These are phyloP conservation scores for Akanthomyces dipterigenus DNA, from an alignment of 2,329 filamentous ascomycete species.

Conservation along the genomic window DNA sequence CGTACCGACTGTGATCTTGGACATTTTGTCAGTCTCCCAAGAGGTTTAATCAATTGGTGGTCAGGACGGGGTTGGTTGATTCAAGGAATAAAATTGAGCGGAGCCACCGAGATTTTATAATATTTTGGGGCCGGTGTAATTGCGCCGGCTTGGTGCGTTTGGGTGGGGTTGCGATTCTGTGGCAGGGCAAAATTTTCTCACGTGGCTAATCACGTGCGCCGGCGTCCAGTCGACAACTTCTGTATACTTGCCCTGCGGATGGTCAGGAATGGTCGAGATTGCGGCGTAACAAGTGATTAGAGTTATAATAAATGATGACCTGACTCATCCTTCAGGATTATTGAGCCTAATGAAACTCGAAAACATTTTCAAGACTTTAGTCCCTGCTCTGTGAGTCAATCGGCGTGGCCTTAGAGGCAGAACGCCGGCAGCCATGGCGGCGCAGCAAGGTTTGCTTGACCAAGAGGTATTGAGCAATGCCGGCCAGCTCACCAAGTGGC, in stretches of 20 bases:
- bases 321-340: not conserved
- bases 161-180: conserved; percentile 10
- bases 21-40: conserved; percentile 86
- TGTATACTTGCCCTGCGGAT: not conserved
- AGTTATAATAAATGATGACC: not conserved
- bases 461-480: conserved; percentile 29
- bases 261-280: not conserved
- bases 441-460: conserved; percentile 6
- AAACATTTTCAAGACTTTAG: not conserved
- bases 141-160: conserved; percentile 18
- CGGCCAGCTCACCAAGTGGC: conserved; percentile 33
- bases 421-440: conserved; percentile 17
- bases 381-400: not conserved
- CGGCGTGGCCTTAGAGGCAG: not conserved
- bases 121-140: conserved; percentile 21
- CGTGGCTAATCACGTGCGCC: conserved; percentile 26
- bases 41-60: conserved; percentile 70
- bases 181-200: conserved; percentile 31
- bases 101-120: conserved; percentile 16
- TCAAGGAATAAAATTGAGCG: conserved; percentile 15
- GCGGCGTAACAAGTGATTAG: not conserved
- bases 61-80: conserved; percentile 28
- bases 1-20: conserved; percentile 74
- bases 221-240: not conserved
- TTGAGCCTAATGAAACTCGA: not conserved